Evolutionary conservation across 23 red algal genomes (phyloP).

Genomic region (Gracilaria gracilis): DNA sequence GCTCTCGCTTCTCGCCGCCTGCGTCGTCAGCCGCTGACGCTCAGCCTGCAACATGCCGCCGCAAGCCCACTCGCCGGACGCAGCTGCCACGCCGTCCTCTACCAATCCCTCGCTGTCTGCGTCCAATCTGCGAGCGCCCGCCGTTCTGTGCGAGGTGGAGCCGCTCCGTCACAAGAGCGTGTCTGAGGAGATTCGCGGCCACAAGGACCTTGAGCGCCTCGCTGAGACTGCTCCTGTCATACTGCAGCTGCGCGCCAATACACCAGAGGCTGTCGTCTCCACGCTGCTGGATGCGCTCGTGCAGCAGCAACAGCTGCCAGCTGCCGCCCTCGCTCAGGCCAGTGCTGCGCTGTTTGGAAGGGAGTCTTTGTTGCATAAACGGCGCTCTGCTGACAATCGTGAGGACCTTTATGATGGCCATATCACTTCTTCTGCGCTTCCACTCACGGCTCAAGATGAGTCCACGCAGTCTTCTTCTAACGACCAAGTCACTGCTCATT

Average conservation of each 20-base stretch:
- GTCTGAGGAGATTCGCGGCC: slow-evolving; percentile 68
- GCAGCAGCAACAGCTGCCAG: slow-evolving; percentile 34
- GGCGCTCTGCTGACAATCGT: slow-evolving; percentile 21
- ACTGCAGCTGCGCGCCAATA: slow-evolving; percentile 47
- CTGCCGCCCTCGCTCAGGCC: slow-evolving; percentile 31
- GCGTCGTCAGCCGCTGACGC: neutral
- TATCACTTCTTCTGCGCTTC: neutral
- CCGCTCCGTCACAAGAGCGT: slow-evolving; percentile 60
- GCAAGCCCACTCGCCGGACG: neutral
- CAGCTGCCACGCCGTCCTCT: neutral
- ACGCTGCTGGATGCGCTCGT: slow-evolving; percentile 54
- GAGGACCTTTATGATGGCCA: slow-evolving; percentile 60
- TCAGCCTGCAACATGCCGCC: neutral
- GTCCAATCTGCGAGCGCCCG: neutral
- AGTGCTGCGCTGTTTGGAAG: slow-evolving; percentile 42
- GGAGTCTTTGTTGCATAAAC: slow-evolving; percentile 31
- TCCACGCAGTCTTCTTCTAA: neutral
- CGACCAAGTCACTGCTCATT: slow-evolving; percentile 45
- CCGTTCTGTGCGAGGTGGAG: slow-evolving; percentile 71
- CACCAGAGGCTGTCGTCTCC: slow-evolving; percentile 47
- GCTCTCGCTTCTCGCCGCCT: neutral
- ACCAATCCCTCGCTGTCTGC: neutral
- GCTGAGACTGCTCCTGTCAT: slow-evolving; percentile 67
- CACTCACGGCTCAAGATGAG: neutral
- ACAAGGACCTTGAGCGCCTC: slow-evolving; percentile 72